Evolutionary conservation across 495 filamentous ascomycete genomes (phyloP).

Genomic region (Penicillium longicatenatum): DNA sequence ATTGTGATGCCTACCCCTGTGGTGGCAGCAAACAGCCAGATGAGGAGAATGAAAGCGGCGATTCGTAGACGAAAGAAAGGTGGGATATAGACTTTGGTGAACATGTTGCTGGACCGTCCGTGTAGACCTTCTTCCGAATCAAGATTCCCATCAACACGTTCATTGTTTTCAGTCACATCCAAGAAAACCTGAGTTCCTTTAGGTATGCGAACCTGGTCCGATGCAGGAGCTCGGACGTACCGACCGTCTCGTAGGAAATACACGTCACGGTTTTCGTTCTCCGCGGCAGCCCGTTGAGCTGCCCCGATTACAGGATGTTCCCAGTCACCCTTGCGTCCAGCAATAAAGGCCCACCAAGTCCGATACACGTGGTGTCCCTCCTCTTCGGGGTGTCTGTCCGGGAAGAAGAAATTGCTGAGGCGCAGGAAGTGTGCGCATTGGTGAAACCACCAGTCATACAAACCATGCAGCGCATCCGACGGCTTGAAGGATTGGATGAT

Average conservation of each 20-base stretch:
- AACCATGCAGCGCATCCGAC: conserved; percentile 73
- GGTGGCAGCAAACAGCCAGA: conserved; percentile 93
- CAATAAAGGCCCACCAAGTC: conserved; percentile 55
- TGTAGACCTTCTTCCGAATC: conserved; percentile 67
- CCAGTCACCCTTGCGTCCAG: conserved; percentile 49
- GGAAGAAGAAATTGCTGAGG: conserved; percentile 90
- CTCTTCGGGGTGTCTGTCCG: conserved; percentile 76
- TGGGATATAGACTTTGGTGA: conserved; percentile 85
- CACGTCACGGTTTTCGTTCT: conserved; percentile 41
- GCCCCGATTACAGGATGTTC: conserved; percentile 48
- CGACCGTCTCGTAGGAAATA: conserved; percentile 73
- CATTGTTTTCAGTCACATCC: conserved; percentile 72
- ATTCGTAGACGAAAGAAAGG: conserved; percentile 81
- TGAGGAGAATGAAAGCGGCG: conserved; percentile 79
- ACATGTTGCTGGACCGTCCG: conserved; percentile 63
- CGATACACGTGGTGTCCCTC: conserved; percentile 66
- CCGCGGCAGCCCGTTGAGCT: conserved; percentile 32
- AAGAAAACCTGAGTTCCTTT: conserved; percentile 82
- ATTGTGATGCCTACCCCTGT: conserved; percentile 89
- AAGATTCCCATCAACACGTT: conserved; percentile 57
- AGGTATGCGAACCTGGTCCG: conserved; percentile 89
- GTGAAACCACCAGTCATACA: conserved; percentile 97
- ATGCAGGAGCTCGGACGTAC: conserved; percentile 87
- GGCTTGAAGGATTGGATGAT: conserved; percentile 81
- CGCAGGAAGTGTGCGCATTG: conserved; percentile 78